Base-by-base conservation (phyloP, 2,329 filamentous ascomycete species). In the Penicillium sp. region DNA sequence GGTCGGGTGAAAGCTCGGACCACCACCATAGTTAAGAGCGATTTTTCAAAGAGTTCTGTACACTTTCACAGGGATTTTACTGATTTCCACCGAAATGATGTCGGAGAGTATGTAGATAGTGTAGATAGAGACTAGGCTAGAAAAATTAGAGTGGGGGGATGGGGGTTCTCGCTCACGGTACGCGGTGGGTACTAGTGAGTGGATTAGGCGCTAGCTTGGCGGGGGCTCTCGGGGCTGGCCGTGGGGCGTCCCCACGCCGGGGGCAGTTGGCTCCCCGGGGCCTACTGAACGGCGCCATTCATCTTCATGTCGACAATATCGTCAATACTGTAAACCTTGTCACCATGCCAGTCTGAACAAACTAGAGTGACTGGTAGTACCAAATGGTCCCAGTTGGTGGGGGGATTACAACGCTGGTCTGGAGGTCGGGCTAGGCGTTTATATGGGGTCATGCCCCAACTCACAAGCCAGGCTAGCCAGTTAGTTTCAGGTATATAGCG, bases 241-340 rank as follows among this genome's bases (percentile, higher is more conserved):
- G 39, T 39, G 16, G 35, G 35, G 35, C 39, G 39, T n/a, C 19
- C 19, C 19, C 21, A 10, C 31, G 31, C 35, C 35, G 35, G 39
- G 39, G 39, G 39, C 19, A 42, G 19, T 23, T 42, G 39, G 11
- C 39, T 23, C 7, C 35, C 35, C 31, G 35, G 35, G 19, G 39
- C n/a, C 88, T 96, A 96, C 85, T 96, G 93, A 68, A 96, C 90
- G 77, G 92, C 95, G 89, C 93, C 95, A 85, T 99, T 98, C 77
- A 90, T 90, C 83, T 96, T 96, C 80, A 99, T 91, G 80, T 99
- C 95, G 76, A 99, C 95, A 73, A 98, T 97, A 77, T 99, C 95
- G 80, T 95, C 95, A 77, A 99, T 95, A 80, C 88, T 92, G 72
- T 67, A 65, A 61, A 62, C 10, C 4, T 11, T 8, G 11, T 29